Conservation (phyloP, 2,329 filamentous ascomycete genomes). For the Zymoseptoria ardabiliae region DNA sequence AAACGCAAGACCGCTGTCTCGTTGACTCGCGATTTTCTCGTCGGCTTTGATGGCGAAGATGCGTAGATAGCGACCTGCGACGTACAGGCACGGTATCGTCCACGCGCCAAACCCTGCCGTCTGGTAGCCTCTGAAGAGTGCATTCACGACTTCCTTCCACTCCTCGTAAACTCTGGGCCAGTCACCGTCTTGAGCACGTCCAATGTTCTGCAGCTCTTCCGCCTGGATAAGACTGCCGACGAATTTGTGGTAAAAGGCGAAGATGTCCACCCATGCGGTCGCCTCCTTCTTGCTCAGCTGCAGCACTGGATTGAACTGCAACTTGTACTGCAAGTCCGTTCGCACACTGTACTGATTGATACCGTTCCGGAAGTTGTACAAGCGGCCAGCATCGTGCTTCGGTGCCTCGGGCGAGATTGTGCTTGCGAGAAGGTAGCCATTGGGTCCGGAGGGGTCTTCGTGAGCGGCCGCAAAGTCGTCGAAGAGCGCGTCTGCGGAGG, state of each 20-base stretch:
- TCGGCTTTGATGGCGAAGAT: constrained; percentile 89
- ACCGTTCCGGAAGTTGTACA: constrained; percentile 64
- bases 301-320: constrained; percentile 54
- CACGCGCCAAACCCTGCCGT: constrained; percentile 72
- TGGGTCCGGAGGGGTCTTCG: constrained; percentile 52
- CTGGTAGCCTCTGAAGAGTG: constrained; percentile 73
- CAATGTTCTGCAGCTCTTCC: constrained; percentile 47
- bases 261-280: constrained; percentile 81
- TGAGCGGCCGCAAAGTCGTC: constrained; percentile 66
- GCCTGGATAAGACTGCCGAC: constrained; percentile 63
- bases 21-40: constrained; percentile 52
- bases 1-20: constrained; percentile 27
- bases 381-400: constrained; percentile 52
- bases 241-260: constrained; percentile 75
- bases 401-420: constrained; percentile 67
- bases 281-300: constrained; percentile 51
- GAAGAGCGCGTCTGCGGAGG: constrained; percentile 56
- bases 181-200: constrained; percentile 43
- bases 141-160: constrained; percentile 78
- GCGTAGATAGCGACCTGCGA: constrained; percentile 76
- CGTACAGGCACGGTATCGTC: constrained; percentile 87
- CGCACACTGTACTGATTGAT: constrained; percentile 60
- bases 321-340: constrained; percentile 60
- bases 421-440: constrained; percentile 66
- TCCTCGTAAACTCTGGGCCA: constrained; percentile 79